These are phyloP conservation scores for Picea glauca DNA, from an alignment of 75 land plant genomes.

Conservation along the genomic window DNA sequence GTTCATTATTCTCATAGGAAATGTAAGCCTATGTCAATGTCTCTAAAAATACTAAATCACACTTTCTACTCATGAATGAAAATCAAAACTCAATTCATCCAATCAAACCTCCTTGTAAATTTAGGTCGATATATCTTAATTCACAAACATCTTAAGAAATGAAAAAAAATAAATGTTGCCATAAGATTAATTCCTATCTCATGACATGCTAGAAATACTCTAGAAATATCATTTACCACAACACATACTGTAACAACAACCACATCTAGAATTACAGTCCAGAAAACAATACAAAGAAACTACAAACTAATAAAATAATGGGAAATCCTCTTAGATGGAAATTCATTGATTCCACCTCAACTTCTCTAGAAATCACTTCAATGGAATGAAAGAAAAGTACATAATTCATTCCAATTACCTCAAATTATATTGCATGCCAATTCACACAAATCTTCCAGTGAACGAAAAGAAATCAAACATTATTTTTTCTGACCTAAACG, in stretches of 20 bases:
- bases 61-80: no score
- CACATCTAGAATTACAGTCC: neutral
- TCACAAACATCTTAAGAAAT: no score
- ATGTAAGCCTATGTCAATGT: no score
- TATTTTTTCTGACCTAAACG: neutral
- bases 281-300: neutral
- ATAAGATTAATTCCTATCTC: conserved; percentile 1
- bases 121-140: no score
- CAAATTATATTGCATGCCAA: neutral
- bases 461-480: neutral
- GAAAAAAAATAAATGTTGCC: neutral
- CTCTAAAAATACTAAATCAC: no score
- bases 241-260: neutral
- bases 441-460: neutral
- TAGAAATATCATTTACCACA: neutral
- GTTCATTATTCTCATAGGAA: no score
- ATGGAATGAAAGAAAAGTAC: neutral
- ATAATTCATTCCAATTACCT: neutral
- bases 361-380: neutral
- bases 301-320: neutral
- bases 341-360: neutral
- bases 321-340: neutral
- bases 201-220: neutral
- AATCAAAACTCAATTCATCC: no score
- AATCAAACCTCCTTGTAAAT: no score